Conservation (phyloP, 1,284 basidiomycete species). For the Filobasidium uniguttulatum region DNA sequence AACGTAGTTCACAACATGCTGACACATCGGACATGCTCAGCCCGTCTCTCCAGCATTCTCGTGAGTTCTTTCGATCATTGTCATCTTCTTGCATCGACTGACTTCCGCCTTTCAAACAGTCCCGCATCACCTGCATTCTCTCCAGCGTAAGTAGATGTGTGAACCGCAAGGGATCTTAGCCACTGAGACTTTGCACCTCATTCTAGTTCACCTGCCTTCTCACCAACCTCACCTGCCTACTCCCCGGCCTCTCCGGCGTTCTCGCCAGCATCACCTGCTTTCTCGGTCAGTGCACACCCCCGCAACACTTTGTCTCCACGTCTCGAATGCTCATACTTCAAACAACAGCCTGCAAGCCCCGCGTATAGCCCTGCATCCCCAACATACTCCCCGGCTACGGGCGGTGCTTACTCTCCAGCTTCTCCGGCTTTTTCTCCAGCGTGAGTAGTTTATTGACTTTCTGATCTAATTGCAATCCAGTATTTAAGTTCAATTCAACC, state of each 20-base stretch:
- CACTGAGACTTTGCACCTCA: background rate
- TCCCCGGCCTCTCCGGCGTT: constrained; percentile 33
- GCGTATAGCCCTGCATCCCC: constrained; percentile 71
- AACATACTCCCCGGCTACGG: constrained; percentile 56
- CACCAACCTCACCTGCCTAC: constrained; percentile 55
- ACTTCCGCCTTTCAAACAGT: constrained; percentile 2
- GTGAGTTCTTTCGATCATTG: background rate
- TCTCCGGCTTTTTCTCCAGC: constrained; percentile 56
- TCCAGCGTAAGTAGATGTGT: too few relatives aligned
- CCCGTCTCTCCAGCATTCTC: constrained; percentile 26
- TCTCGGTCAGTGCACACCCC: constrained; percentile 53
- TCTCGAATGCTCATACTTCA: constrained; percentile 26
- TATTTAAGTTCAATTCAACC: background rate
- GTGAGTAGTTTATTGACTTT: constrained; percentile 41
- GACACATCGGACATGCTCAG: constrained; percentile 12
- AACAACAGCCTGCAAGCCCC: constrained; percentile 56
- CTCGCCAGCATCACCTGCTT: constrained; percentile 44
- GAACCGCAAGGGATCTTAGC: too few relatives aligned
- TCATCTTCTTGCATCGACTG: constrained; percentile 11
- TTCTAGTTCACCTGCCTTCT: too few relatives aligned
- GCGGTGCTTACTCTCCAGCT: constrained; percentile 8
- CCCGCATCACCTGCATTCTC: constrained; percentile 21
- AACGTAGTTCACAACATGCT: constrained; percentile 18
- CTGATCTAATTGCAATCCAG: background rate
- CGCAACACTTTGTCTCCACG: constrained; percentile 41